Base-by-base conservation (phyloP, 441 rosid genomes). In the Pelargonium exstipulatum region DNA sequence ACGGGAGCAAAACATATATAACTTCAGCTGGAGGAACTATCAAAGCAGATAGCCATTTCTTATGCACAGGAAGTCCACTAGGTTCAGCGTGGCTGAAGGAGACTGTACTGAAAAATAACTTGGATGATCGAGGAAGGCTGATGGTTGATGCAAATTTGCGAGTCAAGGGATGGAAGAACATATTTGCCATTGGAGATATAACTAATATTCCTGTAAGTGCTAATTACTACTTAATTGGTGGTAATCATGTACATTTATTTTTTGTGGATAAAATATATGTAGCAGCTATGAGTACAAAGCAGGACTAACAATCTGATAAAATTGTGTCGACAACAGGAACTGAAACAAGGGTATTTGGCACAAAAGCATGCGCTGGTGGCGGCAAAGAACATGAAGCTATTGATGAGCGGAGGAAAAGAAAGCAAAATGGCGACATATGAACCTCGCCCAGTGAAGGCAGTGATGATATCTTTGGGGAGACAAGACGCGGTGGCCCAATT, bases 401-500 rank as follows among this genome's bases (percentile, higher is more conserved):
- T 89, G 84, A 82, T 89, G 88, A 72, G 66, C 0, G 83, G 85
- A 67, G 83, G 81, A 7, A 80, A 77, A 20, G 89, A 80, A 74
- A 76, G 71, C 74, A 90, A 84, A 78, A 71, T 91, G 91, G 75
- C 78, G 1, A 62, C 65, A 2, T 85, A 93, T 71, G 82, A 81
- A 79, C 82, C 95, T 0, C 83, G 83, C 4, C 68, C 86, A 42
- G 81, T 67, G 5, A 71, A 72, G 20, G 96, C 96, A 3, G 73
- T 46, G 51, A 46, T 88, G 65, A 88, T 93, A 61, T 90, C 98
- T 0, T 84, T 90, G 0, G 98, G 97, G 24, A 89, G 98, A 75
- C 87, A 76, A 73, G 88, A 87, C 0, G 92, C 83, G 0, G 86
- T 93, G 16, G 97, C 97, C 5, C 97, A 93, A 77, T 88, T 93